Percentiles rank a stretch among this genome's conserved stretches.
Conservation (phyloP, 2,329 filamentous ascomycete species). For the Fusarium transvaalense region DNA sequence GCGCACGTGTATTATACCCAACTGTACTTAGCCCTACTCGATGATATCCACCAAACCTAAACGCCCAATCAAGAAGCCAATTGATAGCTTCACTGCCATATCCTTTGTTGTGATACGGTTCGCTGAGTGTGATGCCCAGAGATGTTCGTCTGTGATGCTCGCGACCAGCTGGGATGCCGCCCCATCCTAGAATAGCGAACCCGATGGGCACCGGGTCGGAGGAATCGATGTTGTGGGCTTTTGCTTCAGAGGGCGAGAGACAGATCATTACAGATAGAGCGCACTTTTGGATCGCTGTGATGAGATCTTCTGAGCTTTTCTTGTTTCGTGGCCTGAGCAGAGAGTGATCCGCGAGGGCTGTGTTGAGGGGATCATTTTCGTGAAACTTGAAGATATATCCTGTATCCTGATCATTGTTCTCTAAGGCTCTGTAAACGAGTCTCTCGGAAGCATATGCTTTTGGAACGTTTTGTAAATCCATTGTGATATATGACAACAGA, state of each 20-base stretch:
- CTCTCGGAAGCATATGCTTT: background rate
- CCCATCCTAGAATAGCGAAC: background rate
- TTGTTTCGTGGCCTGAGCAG: background rate
- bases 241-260: background rate
- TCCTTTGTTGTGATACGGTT: constrained; percentile 54
- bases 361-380: background rate
- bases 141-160: constrained; percentile 1
- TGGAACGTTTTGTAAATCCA: background rate
- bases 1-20: constrained; percentile 58
- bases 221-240: background rate
- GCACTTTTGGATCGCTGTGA: background rate
- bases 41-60: constrained; percentile 59
- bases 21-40: constrained; percentile 57
- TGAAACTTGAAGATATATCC: constrained; percentile 1
- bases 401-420: constrained; percentile 7
- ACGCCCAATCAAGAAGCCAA: constrained; percentile 62
- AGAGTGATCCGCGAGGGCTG: background rate
- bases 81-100: constrained; percentile 62
- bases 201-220: background rate
- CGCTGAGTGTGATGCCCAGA: background rate
- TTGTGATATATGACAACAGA: background rate
- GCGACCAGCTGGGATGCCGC: background rate
- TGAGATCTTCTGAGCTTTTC: background rate
- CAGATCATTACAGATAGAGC: background rate
- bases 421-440: background rate